Base-by-base conservation (phyloP, 2,329 filamentous ascomycete species). In the Exophiala calicioides region DNA sequence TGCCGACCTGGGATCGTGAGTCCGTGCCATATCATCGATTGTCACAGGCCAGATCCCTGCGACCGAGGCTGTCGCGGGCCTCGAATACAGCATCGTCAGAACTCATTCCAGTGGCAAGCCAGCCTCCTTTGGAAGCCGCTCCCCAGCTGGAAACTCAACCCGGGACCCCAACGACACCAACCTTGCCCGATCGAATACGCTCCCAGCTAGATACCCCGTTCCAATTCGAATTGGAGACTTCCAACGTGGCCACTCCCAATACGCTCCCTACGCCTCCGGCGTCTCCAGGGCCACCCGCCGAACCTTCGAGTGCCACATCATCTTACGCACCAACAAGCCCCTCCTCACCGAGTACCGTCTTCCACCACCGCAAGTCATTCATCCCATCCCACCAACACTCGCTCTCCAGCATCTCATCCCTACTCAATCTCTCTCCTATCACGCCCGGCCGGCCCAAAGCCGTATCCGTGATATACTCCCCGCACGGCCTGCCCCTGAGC, bases 381-480 rank as follows among this genome's bases (percentile, higher is more conserved):
- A 30, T 24, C 18, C 38, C 47, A 4, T 26, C 31, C 26, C 50
- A 47, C 20, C 37, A 52, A 18, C 39, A 53, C 15, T 49, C 52
- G 13, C 48, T 51, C 21, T 53, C 57, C 20, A 46, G 46, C 44
- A 44, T 49, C 20, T 58, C 56, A 10, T 52, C 46, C 21, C 53
- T 49, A 38, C 51, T 56, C 8, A 33, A 31, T 16, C 23, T 47
- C 15, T 36, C 50, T 3, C 43, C 46, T 36, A 19, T 52, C 29
- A 57, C 48, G 9, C 57, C 58, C 9, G 52, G 47, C n/a, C 51
- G 55, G 4, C 56, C 57, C 5, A 60, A 57, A 44, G 54, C 74
- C 2, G 53, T 78, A 20, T 76, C 71, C n/a, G 62, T 78, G 38
- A 64, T 80, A 27, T 79, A 79, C 60, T 74, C 74, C 4, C 76